Base-by-base conservation (phyloP, 129 eudicot species). In the Heracleum sosnowskyi region DNA sequence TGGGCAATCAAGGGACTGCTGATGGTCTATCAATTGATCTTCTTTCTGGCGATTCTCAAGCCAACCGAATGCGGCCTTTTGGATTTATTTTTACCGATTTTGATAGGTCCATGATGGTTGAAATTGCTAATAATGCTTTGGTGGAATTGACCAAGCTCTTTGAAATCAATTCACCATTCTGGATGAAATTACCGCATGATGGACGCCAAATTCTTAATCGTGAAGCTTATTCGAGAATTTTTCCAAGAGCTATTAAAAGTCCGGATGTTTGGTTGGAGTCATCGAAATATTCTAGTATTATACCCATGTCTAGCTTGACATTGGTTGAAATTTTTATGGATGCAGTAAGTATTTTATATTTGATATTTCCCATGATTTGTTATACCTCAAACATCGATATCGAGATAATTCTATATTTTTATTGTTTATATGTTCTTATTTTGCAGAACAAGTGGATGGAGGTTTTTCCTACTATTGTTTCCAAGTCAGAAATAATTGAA, bases 311-410 rank as follows among this genome's bases (percentile, higher is more conserved):
- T 73, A 73, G 89, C 31, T 42, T 83, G 78, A 78, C 83, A 33
- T 83, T 91, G 84, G 92, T 87, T 22, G 94, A 89, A 39, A 82
- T 84, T 85, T 84, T 87, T 76, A 80, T 89, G 75, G 89, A 91
- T 64, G 75, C 87, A 79, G 97, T 91, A 45, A 87, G 82, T 78
- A 42, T 39, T 55, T 49, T 17, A 34, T 16, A 13, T 75, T 6
- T 36, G 16, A 49, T 49, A 4, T 17, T 49, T 49, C 16, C 16
- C 24, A 17, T 49, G 18, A 16, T 49, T 49, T 49, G 57, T 16
- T 17, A 2, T 18, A 18, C 2, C 57, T 49, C 7, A 44, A 46
- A 15, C 51, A 46, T 46, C 4, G 4, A 17, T n/a, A n/a, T n/a
- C n/a, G 51, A 45, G 20, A 42, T 42, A 9, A 42, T 9, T 42